These are phyloP conservation scores for Fraxinus excelsior DNA, from an alignment of 257 asterid species.

Conservation along the genomic window DNA sequence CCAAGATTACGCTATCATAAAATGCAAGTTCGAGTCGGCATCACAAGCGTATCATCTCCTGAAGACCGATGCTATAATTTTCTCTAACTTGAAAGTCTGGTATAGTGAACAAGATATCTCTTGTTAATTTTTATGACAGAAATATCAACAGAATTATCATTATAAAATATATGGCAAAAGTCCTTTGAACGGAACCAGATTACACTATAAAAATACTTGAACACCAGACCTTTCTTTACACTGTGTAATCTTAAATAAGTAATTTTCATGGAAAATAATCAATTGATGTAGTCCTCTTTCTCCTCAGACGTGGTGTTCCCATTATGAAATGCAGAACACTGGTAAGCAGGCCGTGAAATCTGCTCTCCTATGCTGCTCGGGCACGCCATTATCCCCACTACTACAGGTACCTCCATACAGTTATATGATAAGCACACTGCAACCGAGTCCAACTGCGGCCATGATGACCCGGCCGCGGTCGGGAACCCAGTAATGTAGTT, in stretches of 20 bases:
- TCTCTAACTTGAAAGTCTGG: too few species aligned
- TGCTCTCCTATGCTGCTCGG: slow-evolving; percentile 67
- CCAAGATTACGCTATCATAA: too few species aligned
- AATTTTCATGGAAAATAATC: neutral
- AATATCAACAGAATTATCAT: too few species aligned
- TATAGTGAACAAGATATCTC: too few species aligned
- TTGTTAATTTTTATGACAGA: neutral
- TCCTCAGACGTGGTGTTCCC: neutral
- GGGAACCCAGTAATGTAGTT: slow-evolving; percentile 66
- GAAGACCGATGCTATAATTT: too few species aligned
- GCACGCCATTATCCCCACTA: slow-evolving; percentile 52
- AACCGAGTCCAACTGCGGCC: slow-evolving; percentile 50
- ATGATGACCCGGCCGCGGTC: slow-evolving; percentile 32
- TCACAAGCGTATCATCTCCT: too few species aligned
- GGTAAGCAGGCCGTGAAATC: slow-evolving; percentile 63
- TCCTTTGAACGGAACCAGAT: neutral
- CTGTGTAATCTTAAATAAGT: too few species aligned
- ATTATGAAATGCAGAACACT: slow-evolving; percentile 49
- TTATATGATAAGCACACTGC: slow-evolving; percentile 68
- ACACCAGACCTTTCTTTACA: neutral
- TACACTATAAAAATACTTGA: neutral
- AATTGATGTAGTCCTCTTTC: neutral
- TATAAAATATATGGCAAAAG: neutral
- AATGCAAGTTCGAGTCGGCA: too few species aligned
- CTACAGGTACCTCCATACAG: slow-evolving; percentile 54